Percentiles rank a stretch among this genome's conserved stretches.
phyloP scores from a whole-genome alignment of 2,329 filamentous ascomycete genomes.

The Bisporella sp. region DNA sequence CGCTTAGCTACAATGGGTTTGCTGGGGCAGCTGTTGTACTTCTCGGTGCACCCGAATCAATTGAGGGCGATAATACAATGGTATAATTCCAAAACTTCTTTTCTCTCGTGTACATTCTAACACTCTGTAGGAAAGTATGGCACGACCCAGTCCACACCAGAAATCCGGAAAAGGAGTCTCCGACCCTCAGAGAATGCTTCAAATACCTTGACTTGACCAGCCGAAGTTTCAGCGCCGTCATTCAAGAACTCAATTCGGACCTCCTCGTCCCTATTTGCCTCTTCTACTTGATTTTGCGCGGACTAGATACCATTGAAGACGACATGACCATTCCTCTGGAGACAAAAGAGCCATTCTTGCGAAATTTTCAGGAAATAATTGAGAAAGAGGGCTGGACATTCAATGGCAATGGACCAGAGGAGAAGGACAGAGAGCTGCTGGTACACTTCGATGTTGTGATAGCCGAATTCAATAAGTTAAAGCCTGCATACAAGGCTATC shows the following conservation, averaged over 20 bases:
- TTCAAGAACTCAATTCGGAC: conserved; percentile 92
- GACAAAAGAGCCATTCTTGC: conserved; percentile 79
- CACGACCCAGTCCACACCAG: conserved; percentile 89
- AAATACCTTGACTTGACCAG: conserved; percentile 80
- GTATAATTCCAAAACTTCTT: conserved; percentile 36
- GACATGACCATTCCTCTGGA: conserved; percentile 85
- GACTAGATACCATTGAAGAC: conserved; percentile 96
- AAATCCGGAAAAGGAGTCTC: conserved; percentile 66
- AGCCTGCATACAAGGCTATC: conserved; percentile 74
- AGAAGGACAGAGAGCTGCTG: conserved; percentile 89
- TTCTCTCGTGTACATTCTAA: conserved; percentile 9
- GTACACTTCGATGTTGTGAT: conserved; percentile 89
- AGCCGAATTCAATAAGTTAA: conserved; percentile 80
- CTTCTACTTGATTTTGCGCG: conserved; percentile 90
- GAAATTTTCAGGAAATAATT: conserved; percentile 73
- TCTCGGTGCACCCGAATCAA: conserved; percentile 67
- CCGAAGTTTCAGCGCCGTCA: conserved; percentile 87
- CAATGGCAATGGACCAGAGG: conserved; percentile 74
- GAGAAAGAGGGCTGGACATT: conserved; percentile 88
- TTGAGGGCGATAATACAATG: conserved; percentile 84
- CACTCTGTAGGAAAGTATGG: conserved; percentile 74
- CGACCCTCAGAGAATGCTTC: conserved; percentile 76
- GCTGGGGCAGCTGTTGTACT: conserved; percentile 55
- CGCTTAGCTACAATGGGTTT: conserved; percentile 39
- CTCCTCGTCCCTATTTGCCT: conserved; percentile 81